A percentile compares a stretch with the other conserved stretches of the same genome.
Conservation (phyloP, 495 filamentous ascomycete genomes). For the Penicillium antarcticum region DNA sequence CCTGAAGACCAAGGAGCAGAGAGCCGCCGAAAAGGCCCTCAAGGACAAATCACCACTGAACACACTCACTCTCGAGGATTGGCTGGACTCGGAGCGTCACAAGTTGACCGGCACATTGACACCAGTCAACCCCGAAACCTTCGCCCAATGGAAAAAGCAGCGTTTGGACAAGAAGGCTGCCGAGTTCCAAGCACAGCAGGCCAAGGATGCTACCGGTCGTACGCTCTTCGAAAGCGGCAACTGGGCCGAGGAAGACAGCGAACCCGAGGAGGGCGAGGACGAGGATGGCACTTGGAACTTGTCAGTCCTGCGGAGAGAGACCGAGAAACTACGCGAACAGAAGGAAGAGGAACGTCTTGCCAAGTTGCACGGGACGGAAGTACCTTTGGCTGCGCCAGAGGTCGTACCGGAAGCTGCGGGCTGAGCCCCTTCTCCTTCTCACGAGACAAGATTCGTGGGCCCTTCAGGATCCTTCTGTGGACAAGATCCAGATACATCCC, state of each 20-base stretch:
- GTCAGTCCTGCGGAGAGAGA: slow-evolving; percentile 68
- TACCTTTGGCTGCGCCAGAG: slow-evolving; percentile 12
- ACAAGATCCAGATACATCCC: slow-evolving; percentile 18
- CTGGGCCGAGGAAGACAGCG: slow-evolving; percentile 72
- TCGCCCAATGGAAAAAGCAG: slow-evolving; percentile 93
- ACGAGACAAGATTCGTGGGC: slow-evolving; percentile 30
- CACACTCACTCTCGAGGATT: slow-evolving; percentile 95
- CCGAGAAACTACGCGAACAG: slow-evolving; percentile 52
- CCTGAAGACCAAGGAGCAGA: slow-evolving; percentile 96
- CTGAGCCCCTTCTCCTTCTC: slow-evolving; percentile 23
- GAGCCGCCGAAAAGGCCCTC: slow-evolving; percentile 92
- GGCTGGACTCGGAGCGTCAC: slow-evolving; percentile 89
- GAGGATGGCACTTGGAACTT: slow-evolving; percentile 68
- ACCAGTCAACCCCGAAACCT: slow-evolving; percentile 86
- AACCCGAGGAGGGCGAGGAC: slow-evolving; percentile 57
- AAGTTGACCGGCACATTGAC: slow-evolving; percentile 88
- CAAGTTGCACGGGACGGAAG: slow-evolving; percentile 26
- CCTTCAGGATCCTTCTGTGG: slow-evolving; percentile 24
- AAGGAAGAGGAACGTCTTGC: slow-evolving; percentile 45
- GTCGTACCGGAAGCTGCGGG: slow-evolving; percentile 28
- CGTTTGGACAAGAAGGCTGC: slow-evolving; percentile 93
- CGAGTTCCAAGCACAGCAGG: slow-evolving; percentile 78
- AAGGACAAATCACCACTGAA: slow-evolving; percentile 94
- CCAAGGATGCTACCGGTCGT: slow-evolving; percentile 93
- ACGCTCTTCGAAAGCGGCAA: slow-evolving; percentile 95